A percentile compares a stretch with the other conserved stretches of the same genome.
Conservation (phyloP, 2,329 filamentous ascomycete species). For the Calonectria naviculata region DNA sequence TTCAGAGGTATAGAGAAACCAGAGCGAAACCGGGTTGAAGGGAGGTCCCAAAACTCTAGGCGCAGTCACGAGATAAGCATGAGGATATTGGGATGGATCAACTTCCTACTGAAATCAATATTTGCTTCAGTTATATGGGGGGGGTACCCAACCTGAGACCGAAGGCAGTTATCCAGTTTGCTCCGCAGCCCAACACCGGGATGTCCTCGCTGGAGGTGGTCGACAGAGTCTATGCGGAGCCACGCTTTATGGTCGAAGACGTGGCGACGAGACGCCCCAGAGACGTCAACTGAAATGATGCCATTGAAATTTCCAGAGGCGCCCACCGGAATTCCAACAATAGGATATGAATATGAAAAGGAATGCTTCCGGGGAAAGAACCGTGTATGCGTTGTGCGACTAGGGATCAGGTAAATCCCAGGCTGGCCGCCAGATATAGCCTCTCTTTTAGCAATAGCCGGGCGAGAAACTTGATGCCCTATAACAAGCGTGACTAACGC, state of each 20-base stretch:
- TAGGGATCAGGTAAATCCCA: constrained; percentile 70
- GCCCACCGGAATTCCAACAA: constrained; percentile 75
- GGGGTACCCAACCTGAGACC: constrained; percentile 59
- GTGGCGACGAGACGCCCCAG: constrained; percentile 33
- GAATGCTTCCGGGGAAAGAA: constrained; percentile 75
- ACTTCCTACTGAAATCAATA: constrained; percentile 58
- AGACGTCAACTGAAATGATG: constrained; percentile 62
- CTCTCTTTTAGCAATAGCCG: background rate
- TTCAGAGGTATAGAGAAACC: constrained; percentile 76
- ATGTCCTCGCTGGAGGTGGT: constrained; percentile 70
- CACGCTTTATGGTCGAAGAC: constrained; percentile 53
- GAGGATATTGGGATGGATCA: constrained; percentile 69
- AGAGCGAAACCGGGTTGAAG: constrained; percentile 83
- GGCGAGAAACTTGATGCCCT: background rate
- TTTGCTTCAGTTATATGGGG: background rate
- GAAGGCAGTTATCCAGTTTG: constrained; percentile 72
- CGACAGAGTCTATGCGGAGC: constrained; percentile 68
- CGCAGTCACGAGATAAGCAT: constrained; percentile 78
- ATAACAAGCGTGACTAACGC: background rate
- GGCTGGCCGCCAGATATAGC: background rate
- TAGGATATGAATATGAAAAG: constrained; percentile 78
- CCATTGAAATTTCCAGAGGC: constrained; percentile 66
- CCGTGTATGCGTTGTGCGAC: constrained; percentile 72
- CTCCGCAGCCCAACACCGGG: constrained; percentile 65
- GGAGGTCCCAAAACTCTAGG: constrained; percentile 76